Base-by-base conservation (phyloP, 2,329 filamentous ascomycete genomes). In the Diaporthe velutina region DNA sequence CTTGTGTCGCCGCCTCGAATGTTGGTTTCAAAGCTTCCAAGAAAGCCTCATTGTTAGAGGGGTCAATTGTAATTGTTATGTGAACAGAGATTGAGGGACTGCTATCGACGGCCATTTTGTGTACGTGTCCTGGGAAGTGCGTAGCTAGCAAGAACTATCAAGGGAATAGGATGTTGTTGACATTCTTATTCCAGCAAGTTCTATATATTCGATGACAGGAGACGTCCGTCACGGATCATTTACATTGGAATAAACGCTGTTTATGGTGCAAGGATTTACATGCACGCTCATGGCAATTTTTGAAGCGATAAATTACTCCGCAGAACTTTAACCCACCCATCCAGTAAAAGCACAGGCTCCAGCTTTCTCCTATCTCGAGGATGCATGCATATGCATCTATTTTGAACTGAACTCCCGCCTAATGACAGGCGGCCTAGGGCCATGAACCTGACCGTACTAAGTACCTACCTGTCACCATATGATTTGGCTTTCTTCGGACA, bases 261-360 rank as follows among this genome's bases (percentile, higher is more conserved):
- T 15, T 25, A 38, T 38, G 8, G 22, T 10, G 33, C 33, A n/a
- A 30, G 55, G 55, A 58, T 19, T 38, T 58, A 4, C 17, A 45
- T 5, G 1, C 13, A 54, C 22, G 9, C 30, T 22, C 3, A 10
- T 4, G 12, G 30, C 3, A 25, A 8, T 4, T n/a, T n/a, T 17
- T 19, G n/a, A 58, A n/a, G 55, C 55, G 10, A 58, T 58, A 25
- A 19, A 38, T 38, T 58, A 58, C 55, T 58, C 55, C 55, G 55
- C 19, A 8, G 0, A 58, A 19, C 30, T 13, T 10, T 38, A 58
- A 38, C 33, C 3, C n/a, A 22, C 2, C 2, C 15, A 35, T 57
- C 5, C 3, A 57, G 30, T 3, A 28, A 19, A 19, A 22, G 19
- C 54, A 57, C 30, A 19, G 30, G 35, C 54, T 8, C 22, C 19